Percentiles rank a stretch among this genome's conserved stretches.
Conservation (phyloP, 371 early-diverging fungal species). For the Actinomortierella ambigua region DNA sequence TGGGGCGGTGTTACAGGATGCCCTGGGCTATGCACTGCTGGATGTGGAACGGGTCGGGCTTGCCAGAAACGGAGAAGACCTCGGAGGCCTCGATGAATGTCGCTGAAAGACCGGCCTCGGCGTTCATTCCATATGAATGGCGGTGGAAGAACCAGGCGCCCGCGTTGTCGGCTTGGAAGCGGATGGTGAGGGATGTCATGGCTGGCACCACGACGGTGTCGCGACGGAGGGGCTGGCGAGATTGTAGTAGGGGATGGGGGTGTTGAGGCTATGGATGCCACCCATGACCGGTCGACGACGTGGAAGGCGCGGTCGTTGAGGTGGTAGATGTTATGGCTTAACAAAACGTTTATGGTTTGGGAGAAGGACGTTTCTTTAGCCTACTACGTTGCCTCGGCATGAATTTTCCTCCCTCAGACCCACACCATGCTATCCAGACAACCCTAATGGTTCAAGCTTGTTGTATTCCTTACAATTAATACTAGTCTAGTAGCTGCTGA, state of each 20-base stretch:
- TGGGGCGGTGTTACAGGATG: conserved; percentile 50
- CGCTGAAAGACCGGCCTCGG: conserved; percentile 61
- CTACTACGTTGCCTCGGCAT: too few species aligned
- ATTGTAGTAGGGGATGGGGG: conserved; percentile 33
- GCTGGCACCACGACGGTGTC: conserved; percentile 69
- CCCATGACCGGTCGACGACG: conserved; percentile 53
- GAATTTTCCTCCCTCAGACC: too few species aligned
- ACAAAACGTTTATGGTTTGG: too few species aligned
- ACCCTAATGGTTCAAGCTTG: too few species aligned
- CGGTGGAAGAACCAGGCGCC: conserved; percentile 84
- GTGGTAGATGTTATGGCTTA: conserved; percentile 80
- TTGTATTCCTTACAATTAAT: too few species aligned
- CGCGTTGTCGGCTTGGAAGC: conserved; percentile 77
- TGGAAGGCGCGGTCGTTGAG: conserved; percentile 76
- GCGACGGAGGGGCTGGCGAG: conserved; percentile 61
- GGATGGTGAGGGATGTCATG: conserved; percentile 63
- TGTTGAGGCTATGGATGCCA: conserved; percentile 44
- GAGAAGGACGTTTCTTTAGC: too few species aligned
- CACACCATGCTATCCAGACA: too few species aligned
- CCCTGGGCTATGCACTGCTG: conserved; percentile 61
- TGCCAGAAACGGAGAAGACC: conserved; percentile 43
- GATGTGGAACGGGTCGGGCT: conserved; percentile 18
- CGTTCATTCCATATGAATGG: conserved; percentile 84
- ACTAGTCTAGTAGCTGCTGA: too few species aligned
- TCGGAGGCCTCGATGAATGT: conserved; percentile 74